Evolutionary conservation across 306 rosid genomes (phyloP), one percentile per base, ranked within the genome.

Genomic region (Begonia loranthoides): DNA sequence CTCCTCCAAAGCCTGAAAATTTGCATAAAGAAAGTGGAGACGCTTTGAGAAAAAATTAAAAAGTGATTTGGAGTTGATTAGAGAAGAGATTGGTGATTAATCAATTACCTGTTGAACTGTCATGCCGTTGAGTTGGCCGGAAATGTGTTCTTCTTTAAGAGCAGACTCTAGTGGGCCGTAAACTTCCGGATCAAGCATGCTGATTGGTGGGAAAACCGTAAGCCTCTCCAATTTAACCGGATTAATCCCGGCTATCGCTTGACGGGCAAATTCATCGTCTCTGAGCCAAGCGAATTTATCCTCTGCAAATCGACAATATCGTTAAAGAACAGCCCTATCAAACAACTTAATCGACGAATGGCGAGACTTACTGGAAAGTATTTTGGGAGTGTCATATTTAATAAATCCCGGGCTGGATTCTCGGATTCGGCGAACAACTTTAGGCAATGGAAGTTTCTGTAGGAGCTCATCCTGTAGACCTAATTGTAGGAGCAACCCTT

Each of bases 131-230:
- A 90, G 71, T 50, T 85, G 74, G 52, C 65, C 70, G 17, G 75
- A 12, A 62, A 90, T 86, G 59, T 90, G 95, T 9, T 86, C 95
- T 74, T 90, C 94, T 69, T 63, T 90, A 41, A 90, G 75, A n/a
- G 94, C 81, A 68, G 92, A 90, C n/a, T 72, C 82, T 55, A 21
- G 70, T 13, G 85, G 83, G 9, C 94, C 99, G 66, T 82, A 74
- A 16, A 68, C 58, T 50, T 76, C 61, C 4, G 94, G 82, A 61
- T 90, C 95, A 54, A 90, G 86, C 54, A 74, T 76, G 78, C 99
- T 90, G n/a, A 64, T 81, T 0, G 99, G 99, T 46, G 99, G 99
- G 34, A 80, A 90, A 52, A 73, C 95, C 61, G 59, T 28, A 38
- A 90, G 76, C 52, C 67, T 82, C 71, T 90, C 94, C 39, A 90